Base-by-base conservation (phyloP, 1,284 basidiomycete genomes). In the Fomitopsis pinicola region DNA sequence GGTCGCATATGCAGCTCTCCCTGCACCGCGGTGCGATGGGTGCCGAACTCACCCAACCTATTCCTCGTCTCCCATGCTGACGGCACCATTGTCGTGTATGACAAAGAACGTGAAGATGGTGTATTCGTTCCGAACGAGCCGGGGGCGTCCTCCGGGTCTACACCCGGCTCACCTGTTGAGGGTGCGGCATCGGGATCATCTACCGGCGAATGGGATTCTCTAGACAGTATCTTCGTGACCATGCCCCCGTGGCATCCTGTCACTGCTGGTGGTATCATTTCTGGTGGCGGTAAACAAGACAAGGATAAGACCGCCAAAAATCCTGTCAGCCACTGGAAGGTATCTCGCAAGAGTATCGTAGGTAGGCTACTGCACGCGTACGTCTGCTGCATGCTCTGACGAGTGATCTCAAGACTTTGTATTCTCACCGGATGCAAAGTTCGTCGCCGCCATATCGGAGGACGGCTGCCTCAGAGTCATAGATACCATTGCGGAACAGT, bases 41-140 rank as follows among this genome's bases (percentile, higher is more conserved):
- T 97, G 8, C 95, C 95, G 1, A 83, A 85, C 5, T 93, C 92
- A 0, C 80, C 88, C 0, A 90, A 90, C 58, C 83, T 96, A 26
- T 96, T 98, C 72, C 82, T 97, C 45, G 94, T 90, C n/a, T 90
- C 93, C 2, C 94, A 97, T 71, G 89, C 88, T 15, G 94, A 98
- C 69, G 95, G 95, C 2, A 89, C 91, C 7, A 87, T 97, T 62
- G 82, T 95, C 42, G 83, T 95, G 26, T 96, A 94, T 70, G 94
- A 96, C 72, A 91, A 89, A 67, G 92, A 95, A 67, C 87, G 92
- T 36, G 94, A 96, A 61, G 95, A 97, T 68, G 91, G 91, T 3
- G 69, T 78, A 4, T 92, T 94, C 68, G 81, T 78, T 2, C 82
- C 86, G 0, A 80, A 83, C 58, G 78, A 84, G 54, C 88, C 89